Percentiles rank a stretch among this genome's conserved stretches.
Conservation (phyloP, 2,329 filamentous ascomycete species). For the Aspergillus ochraceoroseus region DNA sequence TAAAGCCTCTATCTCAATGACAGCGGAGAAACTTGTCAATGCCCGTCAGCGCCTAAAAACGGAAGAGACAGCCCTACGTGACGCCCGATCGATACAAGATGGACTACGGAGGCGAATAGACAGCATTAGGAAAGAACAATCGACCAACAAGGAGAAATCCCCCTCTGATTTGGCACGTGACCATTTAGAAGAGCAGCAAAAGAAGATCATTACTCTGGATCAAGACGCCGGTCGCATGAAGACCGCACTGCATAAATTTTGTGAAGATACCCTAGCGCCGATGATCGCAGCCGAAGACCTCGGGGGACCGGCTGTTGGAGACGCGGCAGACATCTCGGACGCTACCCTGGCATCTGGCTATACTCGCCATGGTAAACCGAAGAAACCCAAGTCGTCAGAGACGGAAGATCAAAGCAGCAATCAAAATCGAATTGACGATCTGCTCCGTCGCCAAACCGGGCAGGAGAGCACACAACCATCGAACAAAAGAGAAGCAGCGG, state of each 20-base stretch:
- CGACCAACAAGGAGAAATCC: conserved; percentile 54
- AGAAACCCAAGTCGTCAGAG: conserved; percentile 34
- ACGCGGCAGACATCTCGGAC: conserved; percentile 61
- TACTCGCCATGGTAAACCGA: conserved; percentile 49
- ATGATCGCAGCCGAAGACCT: conserved; percentile 80
- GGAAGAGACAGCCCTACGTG: conserved; percentile 46
- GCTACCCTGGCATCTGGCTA: conserved; percentile 51
- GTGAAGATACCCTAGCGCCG: conserved; percentile 63
- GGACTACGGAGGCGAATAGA: conserved; percentile 56
- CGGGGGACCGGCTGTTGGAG: conserved; percentile 75
- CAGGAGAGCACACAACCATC: conserved; percentile 25
- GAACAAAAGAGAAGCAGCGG: conserved; percentile 48
- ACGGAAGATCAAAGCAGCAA: conserved; percentile 30
- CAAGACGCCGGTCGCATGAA: conserved; percentile 58
- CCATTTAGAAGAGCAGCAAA: conserved; percentile 56
- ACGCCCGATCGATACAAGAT: conserved; percentile 45
- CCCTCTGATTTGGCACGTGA: conserved; percentile 60
- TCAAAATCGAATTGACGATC: conserved; percentile 50
- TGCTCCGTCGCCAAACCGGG: conserved; percentile 40
- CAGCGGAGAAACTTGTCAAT: conserved; percentile 38
- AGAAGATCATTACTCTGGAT: conserved; percentile 58
- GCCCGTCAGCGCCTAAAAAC: conserved; percentile 40
- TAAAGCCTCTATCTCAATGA: conserved; percentile 52
- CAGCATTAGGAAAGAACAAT: conserved; percentile 54
- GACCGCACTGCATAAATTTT: conserved; percentile 62